Evolutionary conservation across 2,329 filamentous ascomycete species (phyloP).

Genomic region (Periconia digitata): DNA sequence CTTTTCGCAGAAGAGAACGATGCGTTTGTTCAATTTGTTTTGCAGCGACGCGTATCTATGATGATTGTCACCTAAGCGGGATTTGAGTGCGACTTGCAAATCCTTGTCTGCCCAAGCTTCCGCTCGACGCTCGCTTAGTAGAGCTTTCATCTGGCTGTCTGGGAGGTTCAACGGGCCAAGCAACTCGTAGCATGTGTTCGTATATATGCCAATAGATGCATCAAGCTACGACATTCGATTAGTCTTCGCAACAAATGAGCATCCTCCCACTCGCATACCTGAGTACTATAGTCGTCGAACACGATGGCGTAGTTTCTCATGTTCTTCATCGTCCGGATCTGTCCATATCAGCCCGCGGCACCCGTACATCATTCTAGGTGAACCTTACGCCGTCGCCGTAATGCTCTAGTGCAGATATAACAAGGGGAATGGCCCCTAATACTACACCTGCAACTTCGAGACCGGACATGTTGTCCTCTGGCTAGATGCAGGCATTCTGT

Average conservation of each 20-base stretch:
- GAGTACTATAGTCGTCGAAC: constrained; percentile 6
- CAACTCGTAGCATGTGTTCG: constrained; percentile 11
- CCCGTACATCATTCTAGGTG: background rate
- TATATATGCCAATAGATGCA: constrained; percentile 5
- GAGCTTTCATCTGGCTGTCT: constrained; percentile 6
- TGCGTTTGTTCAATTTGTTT: constrained; percentile 8
- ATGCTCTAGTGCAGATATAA: constrained; percentile 7
- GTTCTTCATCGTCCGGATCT: constrained; percentile 10
- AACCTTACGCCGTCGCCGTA: constrained; percentile 10
- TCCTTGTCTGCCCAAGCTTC: constrained; percentile 3
- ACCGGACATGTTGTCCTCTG: constrained; percentile 10
- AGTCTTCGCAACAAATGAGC: background rate
- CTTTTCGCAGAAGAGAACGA: constrained; percentile 8
- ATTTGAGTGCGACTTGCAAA: background rate
- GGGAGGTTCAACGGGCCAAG: constrained; percentile 9
- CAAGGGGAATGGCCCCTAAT: constrained; percentile 16
- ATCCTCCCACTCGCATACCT: background rate
- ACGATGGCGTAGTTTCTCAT: constrained; percentile 11
- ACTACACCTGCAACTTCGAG: constrained; percentile 17
- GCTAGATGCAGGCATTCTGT: background rate
- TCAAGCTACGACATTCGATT: background rate
- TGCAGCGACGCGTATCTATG: constrained; percentile 1
- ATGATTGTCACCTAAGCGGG: constrained; percentile 2
- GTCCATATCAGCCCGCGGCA: background rate
- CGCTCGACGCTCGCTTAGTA: constrained; percentile 3